Conservation (phyloP, 2,329 filamentous ascomycete genomes). For the Diaporthe australafricana region DNA sequence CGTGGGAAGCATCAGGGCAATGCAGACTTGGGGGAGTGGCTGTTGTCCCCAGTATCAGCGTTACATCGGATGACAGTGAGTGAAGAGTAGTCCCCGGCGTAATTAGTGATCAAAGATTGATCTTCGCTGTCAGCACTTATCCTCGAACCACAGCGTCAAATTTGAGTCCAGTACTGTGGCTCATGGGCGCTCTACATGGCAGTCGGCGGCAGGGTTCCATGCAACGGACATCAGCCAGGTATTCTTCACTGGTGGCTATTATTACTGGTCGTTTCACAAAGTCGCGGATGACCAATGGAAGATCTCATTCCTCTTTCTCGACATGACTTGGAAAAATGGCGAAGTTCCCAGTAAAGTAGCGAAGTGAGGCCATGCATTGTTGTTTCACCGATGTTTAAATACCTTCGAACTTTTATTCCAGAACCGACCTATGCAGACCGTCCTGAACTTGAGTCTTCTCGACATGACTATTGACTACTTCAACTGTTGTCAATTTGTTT, state of each 20-base stretch:
- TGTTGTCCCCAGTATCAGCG: neutral
- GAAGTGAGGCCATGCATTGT: neutral
- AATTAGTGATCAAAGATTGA: neutral
- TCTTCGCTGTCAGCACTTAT: neutral
- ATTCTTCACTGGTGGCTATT: neutral
- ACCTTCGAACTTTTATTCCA: too few relatives aligned
- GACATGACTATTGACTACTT: neutral
- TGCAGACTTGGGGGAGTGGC: neutral
- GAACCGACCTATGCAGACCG: neutral
- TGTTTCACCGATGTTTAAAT: too few relatives aligned
- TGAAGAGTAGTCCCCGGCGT: neutral
- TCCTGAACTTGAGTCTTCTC: neutral
- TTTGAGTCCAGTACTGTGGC: conserved; percentile 7
- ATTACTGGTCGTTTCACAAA: conserved; percentile 12
- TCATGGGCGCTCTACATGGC: neutral
- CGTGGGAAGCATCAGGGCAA: neutral
- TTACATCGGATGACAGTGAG: conserved; percentile 15
- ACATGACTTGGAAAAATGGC: neutral
- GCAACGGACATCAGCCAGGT: neutral
- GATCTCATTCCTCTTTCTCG: neutral
- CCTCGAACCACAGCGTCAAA: conserved; percentile 4
- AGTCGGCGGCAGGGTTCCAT: neutral
- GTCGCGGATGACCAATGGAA: neutral
- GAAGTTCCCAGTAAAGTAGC: neutral
- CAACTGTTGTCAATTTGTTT: neutral